Evolutionary conservation across 75 land plant species (phyloP), one percentile per base, ranked within the genome.

Genomic region (Pseudotsuga menziesii): DNA sequence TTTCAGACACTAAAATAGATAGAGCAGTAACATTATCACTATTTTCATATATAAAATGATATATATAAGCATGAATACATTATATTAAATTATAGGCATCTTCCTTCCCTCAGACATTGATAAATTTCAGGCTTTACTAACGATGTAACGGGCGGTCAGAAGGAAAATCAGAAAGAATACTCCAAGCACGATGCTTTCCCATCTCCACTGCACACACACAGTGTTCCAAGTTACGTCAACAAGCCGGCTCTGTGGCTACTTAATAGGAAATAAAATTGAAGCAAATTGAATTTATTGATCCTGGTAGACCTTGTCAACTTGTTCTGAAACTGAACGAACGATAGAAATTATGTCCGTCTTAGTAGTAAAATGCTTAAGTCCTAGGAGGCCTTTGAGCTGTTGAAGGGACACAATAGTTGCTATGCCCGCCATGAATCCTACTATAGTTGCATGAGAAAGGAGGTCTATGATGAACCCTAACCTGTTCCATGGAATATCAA

Each of bases 341-440:
- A 93, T 94, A 27, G 97, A 89, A 32, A 91, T 78, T 54, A 94
- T 54, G 64, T 94, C 97, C 22, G 97, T 96, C 13, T 82, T 57
- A 12, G 84, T 80, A 48, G 89, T 92, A 77, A 89, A 89, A 61
- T 83, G 81, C 7, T 56, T 60, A 17, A 95, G 77, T 0, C 97
- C 97, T 17, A 92, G 78, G 12, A 94, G 81, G 26, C 94, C 95
- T 80, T 94, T 94, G 1, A 94, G 81, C 75, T 94, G 97, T 67
- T 94, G 97, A 22, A 94, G 88, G 59, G 82, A 79, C 2, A 94
- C 88, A 25, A 89, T 80, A 0, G 88, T 90, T 16, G 95, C 92
- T 57, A 95, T 91, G 54, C 97, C 97, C 0, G 78, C 91, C 97
- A 92, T 94, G 82, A 94, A 94, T 12, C 97, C 97, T 35, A 90